Conservation (phyloP, 345 rosid genomes). For the Citrus reticulata region DNA sequence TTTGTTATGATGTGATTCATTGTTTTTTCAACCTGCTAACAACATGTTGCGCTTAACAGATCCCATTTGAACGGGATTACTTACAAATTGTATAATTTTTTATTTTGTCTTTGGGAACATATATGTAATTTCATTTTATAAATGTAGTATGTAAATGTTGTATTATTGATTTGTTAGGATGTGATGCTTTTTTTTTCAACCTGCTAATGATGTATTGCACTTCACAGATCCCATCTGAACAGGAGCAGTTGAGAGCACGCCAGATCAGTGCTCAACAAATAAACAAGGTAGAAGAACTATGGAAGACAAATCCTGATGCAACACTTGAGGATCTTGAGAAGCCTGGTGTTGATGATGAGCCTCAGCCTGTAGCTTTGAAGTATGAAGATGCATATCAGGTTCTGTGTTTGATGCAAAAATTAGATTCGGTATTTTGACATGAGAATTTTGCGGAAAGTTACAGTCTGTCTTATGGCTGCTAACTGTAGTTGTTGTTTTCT, state of each 20-base stretch:
- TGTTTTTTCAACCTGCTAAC: not conserved
- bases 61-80: conserved; percentile 90
- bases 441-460: not conserved
- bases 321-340: conserved; percentile 98
- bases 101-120: not conserved
- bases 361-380: conserved; percentile 89
- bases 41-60: conserved; percentile 36
- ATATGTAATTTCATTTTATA: not conserved
- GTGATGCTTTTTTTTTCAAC: not conserved
- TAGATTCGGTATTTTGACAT: not conserved
- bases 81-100: not conserved
- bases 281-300: conserved; percentile 96
- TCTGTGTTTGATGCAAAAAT: conserved; percentile 6
- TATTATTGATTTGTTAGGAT: not conserved
- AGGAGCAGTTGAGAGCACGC: conserved; percentile 98
- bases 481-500: conserved; percentile 10
- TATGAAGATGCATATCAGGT: conserved; percentile 99
- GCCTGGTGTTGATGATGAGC: conserved; percentile 99
- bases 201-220: conserved; percentile 15
- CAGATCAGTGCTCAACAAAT: conserved; percentile 99
- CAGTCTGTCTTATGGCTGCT: not conserved
- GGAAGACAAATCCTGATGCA: conserved; percentile 99
- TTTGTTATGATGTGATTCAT: not conserved
- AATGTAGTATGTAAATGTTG: not conserved
- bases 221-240: conserved; percentile 93